These are phyloP conservation scores for Penicillium diatomitis DNA, from an alignment of 495 filamentous ascomycete genomes.

Conservation along the genomic window DNA sequence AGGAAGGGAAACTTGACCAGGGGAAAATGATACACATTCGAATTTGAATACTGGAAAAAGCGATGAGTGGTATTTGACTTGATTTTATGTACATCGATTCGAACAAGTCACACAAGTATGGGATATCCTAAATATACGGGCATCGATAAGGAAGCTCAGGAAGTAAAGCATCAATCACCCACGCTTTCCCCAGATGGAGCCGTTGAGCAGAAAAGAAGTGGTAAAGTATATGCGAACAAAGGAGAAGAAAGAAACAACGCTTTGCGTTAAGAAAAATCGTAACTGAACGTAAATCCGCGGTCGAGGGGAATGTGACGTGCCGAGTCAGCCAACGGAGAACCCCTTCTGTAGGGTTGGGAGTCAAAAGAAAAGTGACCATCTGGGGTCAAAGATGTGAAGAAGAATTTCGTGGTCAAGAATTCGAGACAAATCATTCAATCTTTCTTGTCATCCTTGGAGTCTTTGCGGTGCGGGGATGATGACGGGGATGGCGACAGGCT, in stretches of 20 bases:
- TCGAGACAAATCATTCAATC: slow-evolving; percentile 16
- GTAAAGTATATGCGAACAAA: neutral
- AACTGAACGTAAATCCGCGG: slow-evolving; percentile 30
- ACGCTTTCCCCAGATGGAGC: too few species aligned
- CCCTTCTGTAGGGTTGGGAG: slow-evolving; percentile 6
- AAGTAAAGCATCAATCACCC: too few species aligned
- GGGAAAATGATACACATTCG: too few species aligned
- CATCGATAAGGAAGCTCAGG: too few species aligned
- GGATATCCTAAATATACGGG: slow-evolving; percentile 3
- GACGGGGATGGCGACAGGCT: slow-evolving; percentile 29
- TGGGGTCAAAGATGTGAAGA: slow-evolving; percentile 6
- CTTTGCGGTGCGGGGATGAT: slow-evolving; percentile 12
- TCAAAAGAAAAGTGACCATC: slow-evolving; percentile 15
- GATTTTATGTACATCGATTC: too few species aligned
- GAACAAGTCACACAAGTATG: neutral
- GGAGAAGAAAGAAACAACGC: slow-evolving; percentile 23
- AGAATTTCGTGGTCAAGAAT: slow-evolving; percentile 3
- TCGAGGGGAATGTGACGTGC: slow-evolving; percentile 16
- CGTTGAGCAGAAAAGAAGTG: too few species aligned
- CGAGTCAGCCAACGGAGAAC: slow-evolving; percentile 17
- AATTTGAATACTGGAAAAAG: too few species aligned
- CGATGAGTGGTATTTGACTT: too few species aligned
- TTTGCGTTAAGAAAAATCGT: slow-evolving; percentile 28
- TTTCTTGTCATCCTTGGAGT: slow-evolving; percentile 29
- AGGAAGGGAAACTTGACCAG: too few species aligned